phyloP scores from a whole-genome alignment of 140 eudicot genomes.

The Stevia rebaudiana region DNA sequence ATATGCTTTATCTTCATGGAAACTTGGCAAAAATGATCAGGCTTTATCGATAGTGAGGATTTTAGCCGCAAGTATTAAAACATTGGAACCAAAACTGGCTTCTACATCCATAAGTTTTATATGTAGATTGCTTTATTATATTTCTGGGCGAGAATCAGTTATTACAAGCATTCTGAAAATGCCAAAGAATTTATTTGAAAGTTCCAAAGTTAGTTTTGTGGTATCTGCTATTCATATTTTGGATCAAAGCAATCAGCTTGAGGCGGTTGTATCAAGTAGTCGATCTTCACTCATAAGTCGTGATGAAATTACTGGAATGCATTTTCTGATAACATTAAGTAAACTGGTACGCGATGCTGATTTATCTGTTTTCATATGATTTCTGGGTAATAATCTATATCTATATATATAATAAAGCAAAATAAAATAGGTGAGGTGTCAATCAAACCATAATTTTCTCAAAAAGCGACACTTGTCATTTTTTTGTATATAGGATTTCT shows the following conservation, averaged over 20 bases:
- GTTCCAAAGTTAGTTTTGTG: slow-evolving; percentile 76
- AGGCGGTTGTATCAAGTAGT: slow-evolving; percentile 67
- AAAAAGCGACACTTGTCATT: no score
- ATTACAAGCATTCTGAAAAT: slow-evolving; percentile 59
- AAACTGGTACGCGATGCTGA: slow-evolving; percentile 57
- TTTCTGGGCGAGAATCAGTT: slow-evolving; percentile 66
- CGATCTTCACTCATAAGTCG: slow-evolving; percentile 50
- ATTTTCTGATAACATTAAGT: slow-evolving; percentile 56
- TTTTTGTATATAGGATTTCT: no score
- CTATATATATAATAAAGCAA: no score
- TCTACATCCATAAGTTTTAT: slow-evolving; percentile 57
- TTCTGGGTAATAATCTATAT: neutral
- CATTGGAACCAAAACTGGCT: slow-evolving; percentile 51
- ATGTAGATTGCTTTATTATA: slow-evolving; percentile 54
- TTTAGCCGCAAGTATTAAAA: slow-evolving; percentile 52
- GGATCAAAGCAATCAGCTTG: slow-evolving; percentile 66
- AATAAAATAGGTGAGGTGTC: no score
- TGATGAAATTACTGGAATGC: slow-evolving; percentile 70
- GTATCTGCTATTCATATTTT: slow-evolving; percentile 75
- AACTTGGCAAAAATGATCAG: slow-evolving; percentile 67
- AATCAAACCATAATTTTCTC: no score
- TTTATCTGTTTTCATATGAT: neutral
- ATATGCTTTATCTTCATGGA: slow-evolving; percentile 67
- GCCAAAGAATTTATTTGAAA: slow-evolving; percentile 65
- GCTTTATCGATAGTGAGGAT: slow-evolving; percentile 57